Evolutionary conservation across 1,284 basidiomycete genomes (phyloP).

Genomic region (Cerioporus squamosus): DNA sequence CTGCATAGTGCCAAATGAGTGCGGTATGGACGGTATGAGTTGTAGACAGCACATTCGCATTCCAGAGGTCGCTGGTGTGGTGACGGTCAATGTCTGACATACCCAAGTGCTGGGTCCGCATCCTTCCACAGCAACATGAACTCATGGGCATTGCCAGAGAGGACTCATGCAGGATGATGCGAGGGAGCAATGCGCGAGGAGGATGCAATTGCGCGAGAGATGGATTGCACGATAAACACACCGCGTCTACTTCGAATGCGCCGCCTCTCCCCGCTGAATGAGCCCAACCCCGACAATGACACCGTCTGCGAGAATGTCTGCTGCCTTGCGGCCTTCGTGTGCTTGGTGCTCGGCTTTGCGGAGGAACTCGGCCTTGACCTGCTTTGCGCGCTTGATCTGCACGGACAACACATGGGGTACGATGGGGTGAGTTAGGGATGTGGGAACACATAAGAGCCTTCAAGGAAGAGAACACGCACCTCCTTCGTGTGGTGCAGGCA

Average conservation of each 20-base stretch:
- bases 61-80: too few species aligned
- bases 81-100: too few species aligned
- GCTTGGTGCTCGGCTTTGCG: constrained; percentile 68
- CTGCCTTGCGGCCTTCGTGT: constrained; percentile 71
- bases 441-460: constrained; percentile 6
- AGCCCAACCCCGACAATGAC: constrained; percentile 77
- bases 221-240: constrained; percentile 11
- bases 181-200: too few species aligned
- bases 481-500: constrained; percentile 93
- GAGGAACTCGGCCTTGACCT: constrained; percentile 76
- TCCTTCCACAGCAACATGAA: too few species aligned
- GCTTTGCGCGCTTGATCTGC: constrained; percentile 76
- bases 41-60: too few species aligned
- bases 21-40: too few species aligned
- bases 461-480: constrained; percentile 48
- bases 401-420: not conserved
- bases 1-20: too few species aligned
- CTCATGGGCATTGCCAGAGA: too few species aligned
- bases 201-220: not conserved
- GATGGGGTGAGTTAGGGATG: not conserved
- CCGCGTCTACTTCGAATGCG: constrained; percentile 23
- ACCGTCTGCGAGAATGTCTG: constrained; percentile 75
- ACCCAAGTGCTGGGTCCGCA: too few species aligned
- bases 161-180: too few species aligned
- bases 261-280: constrained; percentile 57